These are phyloP conservation scores for Magnusiomyces fungicola DNA, from an alignment of 1,139 yeast species.

Conservation along the genomic window DNA sequence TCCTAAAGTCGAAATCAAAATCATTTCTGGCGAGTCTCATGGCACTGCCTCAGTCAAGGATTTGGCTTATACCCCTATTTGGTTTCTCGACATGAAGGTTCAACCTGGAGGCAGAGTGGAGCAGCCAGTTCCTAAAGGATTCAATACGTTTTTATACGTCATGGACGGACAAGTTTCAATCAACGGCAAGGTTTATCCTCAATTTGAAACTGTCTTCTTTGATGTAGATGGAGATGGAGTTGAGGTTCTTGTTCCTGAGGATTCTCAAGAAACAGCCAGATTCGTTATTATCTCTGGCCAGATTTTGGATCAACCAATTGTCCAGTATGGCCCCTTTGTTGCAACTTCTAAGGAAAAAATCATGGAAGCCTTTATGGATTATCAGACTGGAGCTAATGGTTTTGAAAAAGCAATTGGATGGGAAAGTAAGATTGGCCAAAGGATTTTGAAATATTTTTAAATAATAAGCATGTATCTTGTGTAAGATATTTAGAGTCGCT, in stretches of 20 bases:
- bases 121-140: constrained; percentile 54
- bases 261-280: constrained; percentile 16
- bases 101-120: constrained; percentile 61
- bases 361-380: constrained; percentile 44
- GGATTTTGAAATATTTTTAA: too few species aligned
- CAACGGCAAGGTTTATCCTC: constrained; percentile 21
- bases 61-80: constrained; percentile 72
- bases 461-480: too few species aligned
- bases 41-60: constrained; percentile 70
- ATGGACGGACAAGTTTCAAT: constrained; percentile 53
- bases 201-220: constrained; percentile 43
- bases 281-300: constrained; percentile 54
- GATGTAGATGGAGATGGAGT: constrained; percentile 27
- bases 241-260: constrained; percentile 21
- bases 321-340: constrained; percentile 82
- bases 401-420: constrained; percentile 61
- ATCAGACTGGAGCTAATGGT: constrained; percentile 39
- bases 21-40: constrained; percentile 69
- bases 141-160: constrained; percentile 68
- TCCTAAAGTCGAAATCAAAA: constrained; percentile 58
- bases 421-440: constrained; percentile 49
- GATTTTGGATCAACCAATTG: constrained; percentile 57
- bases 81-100: constrained; percentile 60
- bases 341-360: constrained; percentile 52
- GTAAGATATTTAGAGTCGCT: too few species aligned